A percentile compares a stretch with the other conserved stretches of the same genome.
These are phyloP conservation scores for Knoxia roxburghii DNA, from an alignment of 257 asterid species.

Conservation along the genomic window DNA sequence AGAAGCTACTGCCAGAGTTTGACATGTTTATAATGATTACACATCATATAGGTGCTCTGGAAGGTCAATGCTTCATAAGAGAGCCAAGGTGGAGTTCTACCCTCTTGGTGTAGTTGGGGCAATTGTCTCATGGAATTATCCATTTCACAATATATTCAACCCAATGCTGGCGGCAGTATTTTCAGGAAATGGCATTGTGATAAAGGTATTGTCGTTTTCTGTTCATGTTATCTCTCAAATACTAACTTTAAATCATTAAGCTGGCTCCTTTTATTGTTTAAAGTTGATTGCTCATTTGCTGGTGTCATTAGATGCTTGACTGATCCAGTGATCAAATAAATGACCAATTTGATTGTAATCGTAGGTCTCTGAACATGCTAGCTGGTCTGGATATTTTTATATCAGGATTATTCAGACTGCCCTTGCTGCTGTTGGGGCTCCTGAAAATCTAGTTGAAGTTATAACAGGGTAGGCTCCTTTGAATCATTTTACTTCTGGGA, in stretches of 20 bases:
- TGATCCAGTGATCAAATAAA: conserved; percentile 19
- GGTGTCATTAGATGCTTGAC: too few species aligned
- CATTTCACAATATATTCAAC: conserved; percentile 95
- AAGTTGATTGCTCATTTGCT: not conserved
- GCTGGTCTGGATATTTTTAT: conserved; percentile 99
- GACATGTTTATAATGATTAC: not conserved
- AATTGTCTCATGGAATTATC: conserved; percentile 99
- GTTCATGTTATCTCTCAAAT: conserved; percentile 2
- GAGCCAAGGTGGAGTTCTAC: conserved; percentile 84
- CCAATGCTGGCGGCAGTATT: conserved; percentile 98
- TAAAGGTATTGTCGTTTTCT: conserved; percentile 51
- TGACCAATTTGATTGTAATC: conserved; percentile 19
- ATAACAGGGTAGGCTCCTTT: conserved; percentile 76
- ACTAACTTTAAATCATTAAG: conserved; percentile 1
- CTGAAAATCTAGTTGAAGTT: conserved; percentile 95
- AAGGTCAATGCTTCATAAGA: conserved; percentile 97
- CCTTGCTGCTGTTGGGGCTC: conserved; percentile 97
- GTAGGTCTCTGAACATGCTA: conserved; percentile 97
- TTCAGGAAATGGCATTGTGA: conserved; percentile 94
- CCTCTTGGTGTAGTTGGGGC: conserved; percentile 99
- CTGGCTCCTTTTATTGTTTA: not conserved
- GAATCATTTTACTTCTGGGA: conserved; percentile 10
- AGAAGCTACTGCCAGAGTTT: not conserved
- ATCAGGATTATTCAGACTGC: conserved; percentile 89
- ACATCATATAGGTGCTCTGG: conserved; percentile 63